phyloP scores from a whole-genome alignment of 192 early-diverging fungal genomes.

The Entrophospora sp. region DNA sequence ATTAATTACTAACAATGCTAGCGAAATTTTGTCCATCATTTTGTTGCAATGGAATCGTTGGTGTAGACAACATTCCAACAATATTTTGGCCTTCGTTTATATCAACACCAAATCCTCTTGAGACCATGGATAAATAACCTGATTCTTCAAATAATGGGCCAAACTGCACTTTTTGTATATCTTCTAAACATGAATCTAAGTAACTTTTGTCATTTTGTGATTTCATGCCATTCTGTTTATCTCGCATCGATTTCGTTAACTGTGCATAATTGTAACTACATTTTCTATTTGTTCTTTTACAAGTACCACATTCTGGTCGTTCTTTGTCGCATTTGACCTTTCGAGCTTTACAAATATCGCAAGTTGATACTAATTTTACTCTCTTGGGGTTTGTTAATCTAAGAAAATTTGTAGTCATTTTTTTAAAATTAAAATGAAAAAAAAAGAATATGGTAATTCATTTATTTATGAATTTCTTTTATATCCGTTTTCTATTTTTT shows the following conservation, averaged over 20 bases:
- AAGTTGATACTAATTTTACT: constrained; percentile 7
- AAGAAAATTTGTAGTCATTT: too few relatives aligned
- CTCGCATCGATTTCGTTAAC: neutral
- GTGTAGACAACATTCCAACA: neutral
- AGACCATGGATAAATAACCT: neutral
- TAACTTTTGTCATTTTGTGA: neutral
- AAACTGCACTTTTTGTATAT: neutral
- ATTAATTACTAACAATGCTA: too few relatives aligned
- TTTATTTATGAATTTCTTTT: too few relatives aligned
- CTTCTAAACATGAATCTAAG: neutral
- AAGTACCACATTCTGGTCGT: neutral
- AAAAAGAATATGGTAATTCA: too few relatives aligned
- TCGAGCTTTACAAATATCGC: constrained; percentile 1
- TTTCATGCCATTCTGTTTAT: neutral
- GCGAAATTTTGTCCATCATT: too few relatives aligned
- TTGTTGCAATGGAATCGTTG: neutral
- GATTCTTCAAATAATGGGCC: neutral
- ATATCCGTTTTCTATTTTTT: too few relatives aligned
- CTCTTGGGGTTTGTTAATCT: neutral
- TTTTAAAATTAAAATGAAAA: too few relatives aligned
- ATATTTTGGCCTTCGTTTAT: neutral
- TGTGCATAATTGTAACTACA: neutral
- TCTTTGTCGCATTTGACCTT: constrained; percentile 8
- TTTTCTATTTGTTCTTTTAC: neutral
- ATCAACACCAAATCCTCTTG: neutral